Evolutionary conservation across 257 asterid genomes (phyloP), one percentile per base, ranked within the genome.

Genomic region (Osmanthus fragrans): DNA sequence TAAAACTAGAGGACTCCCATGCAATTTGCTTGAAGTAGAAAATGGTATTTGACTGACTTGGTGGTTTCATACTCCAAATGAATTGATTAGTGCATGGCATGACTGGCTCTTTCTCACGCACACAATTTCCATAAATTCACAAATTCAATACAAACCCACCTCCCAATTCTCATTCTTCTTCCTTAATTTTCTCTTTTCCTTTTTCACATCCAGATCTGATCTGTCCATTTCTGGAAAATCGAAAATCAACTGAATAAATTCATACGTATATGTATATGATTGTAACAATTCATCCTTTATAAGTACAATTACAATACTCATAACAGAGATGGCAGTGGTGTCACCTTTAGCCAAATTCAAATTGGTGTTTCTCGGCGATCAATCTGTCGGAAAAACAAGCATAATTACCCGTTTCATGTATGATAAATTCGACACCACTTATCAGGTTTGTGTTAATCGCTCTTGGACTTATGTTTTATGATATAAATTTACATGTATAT

Each of bases 351-450:
- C 69, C 34, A 63, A 63, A 34, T 63, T 25, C 69, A 63, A 63
- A 23, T 25, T 63, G 69, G 69, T 63, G 69, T 63, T 63, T 63
- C 69, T 63, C 34, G 69, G 69, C 7, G 69, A 63, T 25, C 69
- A 63, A 63, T 63, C 69, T 13, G 69, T 63, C 18, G 69, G 69
- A 10, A 63, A 63, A 25, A 63, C 69, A 27, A 63, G 69, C 69
- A 63, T 63, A 13, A 63, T 63, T 23, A 63, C 69, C 34, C 69
- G 69, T 63, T 63, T 63, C 34, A 63, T 63, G 69, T 63, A 63
- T 63, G 69, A 63, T 63, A 63, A 63, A 63, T 63, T 63, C 34
- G 69, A 63, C 32, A 63, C 69, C 30, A 63, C 69, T 23, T 63
- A 63, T 63, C 69, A 63, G 69, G 69, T 63, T 23, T 25, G 15